Base-by-base conservation (phyloP, 129 eudicot species). In the Lactuca sativa region DNA sequence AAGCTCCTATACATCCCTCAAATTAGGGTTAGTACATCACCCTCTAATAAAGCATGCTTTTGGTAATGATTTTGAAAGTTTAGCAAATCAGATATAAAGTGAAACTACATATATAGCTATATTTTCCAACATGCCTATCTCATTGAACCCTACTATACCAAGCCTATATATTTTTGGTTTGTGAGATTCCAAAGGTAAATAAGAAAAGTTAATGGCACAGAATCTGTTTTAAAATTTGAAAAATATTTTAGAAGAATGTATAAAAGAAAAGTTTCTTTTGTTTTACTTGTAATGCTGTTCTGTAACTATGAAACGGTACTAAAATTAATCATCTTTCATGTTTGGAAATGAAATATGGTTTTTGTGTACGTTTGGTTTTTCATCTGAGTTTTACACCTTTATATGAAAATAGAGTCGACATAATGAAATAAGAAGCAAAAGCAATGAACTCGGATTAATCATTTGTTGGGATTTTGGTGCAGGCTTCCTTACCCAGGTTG, bases 1-100 rank as follows among this genome's bases (percentile, higher is more conserved):
- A 15, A 89, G 83, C 90, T 86, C 98, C 30, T 87, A 84, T 77
- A 85, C 88, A 15, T 89, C 87, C 69, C 98, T 92, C 78, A 92
- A 83, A 82, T 82, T 86, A 78, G 96, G 98, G 98, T 92, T 49
- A 84, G 96, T 74, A 60, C 59, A 68, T 68, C 15, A 25, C 37
- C 30, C 30, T 0, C 1, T 25, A 25, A 25, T 25, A 0, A 25
- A 25, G 30, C 30, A 7, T 11, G 12, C 5, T 47, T 47, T 47
- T 47, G 4, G 52, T 47, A 3, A 47, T 47, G 52, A 47, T 47
- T 10, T 10, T 47, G 11, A 2, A 47, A 47, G 52, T 47, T 47
- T 0, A 9, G 3, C 11, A 47, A 11, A 47, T 43, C 49, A 8
- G 49, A 47, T 4, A 21, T 17, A 9, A 56, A 56, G 61, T 57